Conservation (phyloP, 2,329 filamentous ascomycete genomes). For the Arachnomyces sp. region DNA sequence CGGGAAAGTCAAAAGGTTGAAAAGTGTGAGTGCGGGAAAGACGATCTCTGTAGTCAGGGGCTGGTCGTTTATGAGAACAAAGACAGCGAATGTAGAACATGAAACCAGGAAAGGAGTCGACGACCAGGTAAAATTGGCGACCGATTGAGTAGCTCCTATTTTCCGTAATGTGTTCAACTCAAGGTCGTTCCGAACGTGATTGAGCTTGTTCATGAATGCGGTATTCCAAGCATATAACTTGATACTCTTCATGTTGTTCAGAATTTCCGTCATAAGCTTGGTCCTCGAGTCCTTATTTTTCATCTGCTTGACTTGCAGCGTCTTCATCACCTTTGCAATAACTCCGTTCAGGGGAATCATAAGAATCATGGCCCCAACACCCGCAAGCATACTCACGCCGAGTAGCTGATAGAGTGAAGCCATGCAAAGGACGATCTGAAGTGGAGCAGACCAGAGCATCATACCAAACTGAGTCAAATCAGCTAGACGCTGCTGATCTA, state of each 20-base stretch:
- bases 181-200: slow-evolving; percentile 89
- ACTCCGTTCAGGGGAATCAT: slow-evolving; percentile 96
- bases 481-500: slow-evolving; percentile 90
- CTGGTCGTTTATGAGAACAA: slow-evolving; percentile 72
- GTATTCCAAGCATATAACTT: slow-evolving; percentile 97
- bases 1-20: slow-evolving; percentile 94
- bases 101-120: slow-evolving; percentile 96
- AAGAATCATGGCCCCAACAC: slow-evolving; percentile 87
- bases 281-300: slow-evolving; percentile 96
- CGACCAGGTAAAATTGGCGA: slow-evolving; percentile 97
- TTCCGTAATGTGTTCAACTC: slow-evolving; percentile 93
- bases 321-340: slow-evolving; percentile 90
- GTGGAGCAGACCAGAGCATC: slow-evolving; percentile 92
- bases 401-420: slow-evolving; percentile 91
- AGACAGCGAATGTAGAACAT: slow-evolving; percentile 91
- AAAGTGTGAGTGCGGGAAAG: slow-evolving; percentile 85
- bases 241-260: slow-evolving; percentile 99
- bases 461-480: slow-evolving; percentile 93
- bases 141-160: slow-evolving; percentile 86
- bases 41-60: slow-evolving; percentile 91
- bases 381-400: slow-evolving; percentile 89
- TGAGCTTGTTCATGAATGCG: slow-evolving; percentile 96
- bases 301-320: slow-evolving; percentile 92
- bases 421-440: slow-evolving; percentile 96
- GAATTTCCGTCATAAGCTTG: slow-evolving; percentile 88